Base-by-base conservation (phyloP, 352 stramenopile species). In the Phytopythium litorale region DNA sequence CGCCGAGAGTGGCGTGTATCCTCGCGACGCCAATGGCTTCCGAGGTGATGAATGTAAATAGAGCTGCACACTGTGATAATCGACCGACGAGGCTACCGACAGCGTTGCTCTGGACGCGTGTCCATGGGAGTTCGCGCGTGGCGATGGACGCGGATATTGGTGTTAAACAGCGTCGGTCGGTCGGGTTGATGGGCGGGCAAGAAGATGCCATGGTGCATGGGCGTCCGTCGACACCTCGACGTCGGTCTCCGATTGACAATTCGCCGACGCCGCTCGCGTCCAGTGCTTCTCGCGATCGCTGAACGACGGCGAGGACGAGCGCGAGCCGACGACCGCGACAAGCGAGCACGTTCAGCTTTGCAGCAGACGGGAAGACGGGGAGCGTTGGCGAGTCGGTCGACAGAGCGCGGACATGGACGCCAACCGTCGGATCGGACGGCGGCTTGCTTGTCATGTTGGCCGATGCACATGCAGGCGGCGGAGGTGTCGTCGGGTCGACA, bases 401-500 rank as follows among this genome's bases (percentile, higher is more conserved):
- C 12, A 25, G 16, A 49, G 13, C 28, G 28, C 28, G 28, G 28
- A 32, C 28, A 32, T 32, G 28, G 28, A 28, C 8, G 19, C 19
- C 11, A 21, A 21, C 40, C n/a, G 40, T 49, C 7, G n/a, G 18
- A 18, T 49, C 7, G n/a, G 18, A 18, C 35, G 18, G 42, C 28
- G 5, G 28, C 28, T 32, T 32, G 42, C 6, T 23, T 28, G n/a
- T 30, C 43, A 50, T 50, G 4, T 35, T 4, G 13, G 28, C 28
- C 28, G 28, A 32, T 32, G n/a, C n/a, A n/a, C 45, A n/a, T 32
- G 9, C 21, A 52, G 13, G 38, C 12, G 13, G 38, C 12, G 18
- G 45, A 32, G n/a, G 45, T 51, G 45, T 51, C 46, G 46, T 53
- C 46, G 11, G 23, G 46, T 53, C 46, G 46, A 33, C 23, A 21